Conservation (phyloP, 371 early-diverging fungal genomes). For the Mucor irregularis region DNA sequence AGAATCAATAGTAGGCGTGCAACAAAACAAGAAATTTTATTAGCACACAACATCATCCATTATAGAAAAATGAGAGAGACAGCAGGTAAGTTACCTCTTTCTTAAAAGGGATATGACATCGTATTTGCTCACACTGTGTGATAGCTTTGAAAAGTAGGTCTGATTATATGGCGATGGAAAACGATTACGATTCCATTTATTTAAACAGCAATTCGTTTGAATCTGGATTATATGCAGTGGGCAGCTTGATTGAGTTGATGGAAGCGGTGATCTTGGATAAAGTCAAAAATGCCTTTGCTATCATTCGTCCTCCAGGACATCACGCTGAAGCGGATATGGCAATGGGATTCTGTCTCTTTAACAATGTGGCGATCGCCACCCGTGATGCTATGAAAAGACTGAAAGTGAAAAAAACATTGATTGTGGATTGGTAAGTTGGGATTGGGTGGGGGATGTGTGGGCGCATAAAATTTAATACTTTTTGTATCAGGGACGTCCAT, state of each 20-base stretch:
- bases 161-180: conserved; percentile 20
- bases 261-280: conserved; percentile 64
- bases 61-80: conserved; percentile 26
- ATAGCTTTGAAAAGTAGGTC: conserved; percentile 13
- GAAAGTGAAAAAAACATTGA: conserved; percentile 62
- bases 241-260: conserved; percentile 75
- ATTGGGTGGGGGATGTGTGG: not conserved
- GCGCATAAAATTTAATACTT: no score
- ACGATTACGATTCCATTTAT: conserved; percentile 69
- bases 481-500: conserved; percentile 80
- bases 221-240: conserved; percentile 69
- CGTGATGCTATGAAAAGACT: conserved; percentile 51
- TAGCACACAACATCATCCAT: conserved; percentile 55
- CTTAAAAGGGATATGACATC: not conserved
- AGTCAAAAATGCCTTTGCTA: conserved; percentile 80
- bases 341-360: conserved; percentile 88
- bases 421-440: conserved; percentile 80
- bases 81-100: not conserved
- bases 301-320: conserved; percentile 90
- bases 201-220: conserved; percentile 64
- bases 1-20: conserved; percentile 55
- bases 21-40: conserved; percentile 52
- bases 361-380: conserved; percentile 87
- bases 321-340: conserved; percentile 77
- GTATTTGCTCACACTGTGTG: not conserved